Evolutionary conservation across 139 green algal genomes (phyloP), one percentile per base, ranked within the genome.

Genomic region (Asterochloris erici): DNA sequence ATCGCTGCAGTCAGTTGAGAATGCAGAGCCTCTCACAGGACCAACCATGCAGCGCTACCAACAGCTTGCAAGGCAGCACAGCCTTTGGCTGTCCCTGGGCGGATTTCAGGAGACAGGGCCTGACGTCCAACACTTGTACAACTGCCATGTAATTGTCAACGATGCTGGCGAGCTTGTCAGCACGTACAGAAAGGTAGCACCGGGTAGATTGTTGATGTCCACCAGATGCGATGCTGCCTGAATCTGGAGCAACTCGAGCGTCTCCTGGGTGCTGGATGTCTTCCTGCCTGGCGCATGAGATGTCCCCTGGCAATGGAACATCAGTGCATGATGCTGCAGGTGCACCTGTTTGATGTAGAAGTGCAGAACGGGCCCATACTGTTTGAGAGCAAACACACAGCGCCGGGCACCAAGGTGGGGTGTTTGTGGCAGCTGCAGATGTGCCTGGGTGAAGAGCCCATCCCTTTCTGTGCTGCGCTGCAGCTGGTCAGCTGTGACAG

Each of bases 331-430:
- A 2, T 54, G 38, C 38, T 54, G 38, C 38, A 54, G 38, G 90
- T 98, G 60, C 96, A 99, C 83, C 85, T 99, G 29, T 99, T 98
- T 84, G 88, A 97, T 78, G 94, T 98, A 69, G 94, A 98, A 78
- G 88, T 98, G 27, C 92, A 91, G 9, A 90, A 91, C 61, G 95
- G 92, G 9, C 93, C 96, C 0, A 81, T 95, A 26, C 91, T 99
- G 2, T 94, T 94, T 86, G 96, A 99, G 85, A 95, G 84, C 78
- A 81, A 87, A 23, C 91, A 86, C 74, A 97, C 94, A 29, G 85
- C 84, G 23, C 89, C 91, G 17, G 94, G 94, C 14, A 77, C 76
- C 21, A 61, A 92, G 90, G 88, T 92, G 78, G 16, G 83, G 19
- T 21, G 24, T n/a, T 61, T 70, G 28, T 17, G 17, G 6, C 24